Base-by-base conservation (phyloP, 1,284 basidiomycete species). In the Paramarasmius palmivorus region DNA sequence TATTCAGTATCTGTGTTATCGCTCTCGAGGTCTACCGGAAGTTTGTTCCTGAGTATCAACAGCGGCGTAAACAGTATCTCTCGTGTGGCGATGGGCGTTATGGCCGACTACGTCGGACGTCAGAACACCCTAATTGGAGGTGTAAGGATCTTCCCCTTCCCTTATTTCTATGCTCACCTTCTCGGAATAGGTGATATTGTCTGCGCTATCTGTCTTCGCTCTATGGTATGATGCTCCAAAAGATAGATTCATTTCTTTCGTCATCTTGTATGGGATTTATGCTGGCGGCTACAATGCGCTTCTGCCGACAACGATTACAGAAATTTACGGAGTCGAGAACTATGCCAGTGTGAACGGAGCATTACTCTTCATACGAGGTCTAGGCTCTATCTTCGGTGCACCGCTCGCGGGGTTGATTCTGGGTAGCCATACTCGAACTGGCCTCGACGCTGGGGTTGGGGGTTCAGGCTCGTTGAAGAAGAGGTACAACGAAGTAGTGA, bases 101-200 rank as follows among this genome's bases (percentile, higher is more conserved):
- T 76, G 0, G 76, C 75, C 4, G 76, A 77, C 59, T 60, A 64
- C 22, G 68, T 74, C 35, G 76, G 76, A 8, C 62, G 76, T 5
- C 76, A 78, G 54, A 77, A 77, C 56, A 78, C 76, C 0, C 65
- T 77, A 63, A 65, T 77, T 12, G 60, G 63, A 22, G 73, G 73
- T 51, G 74, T 76, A 60, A 51, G 65, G 55, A 22, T 5, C 23
- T 19, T 19, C 14, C 14, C 23, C 34, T 20, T 29, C 29, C n/a
- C 23, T 2, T 19, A 20, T 19, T 34, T 48, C 38, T 44, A 36
- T 15, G 37, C 6, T 32, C 26, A n/a, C n/a, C 2, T 7, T 46
- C 15, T 15, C 14, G 2, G 7, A 15, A 8, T 54, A 76, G 73
- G 73, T 73, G 45, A 57, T 75, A 23, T 64, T 76, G 25, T 76